Percentiles rank a stretch among this genome's conserved stretches.
Evolutionary conservation across 257 asterid genomes (phyloP).

Genomic region (Fraxinus cuspidata): DNA sequence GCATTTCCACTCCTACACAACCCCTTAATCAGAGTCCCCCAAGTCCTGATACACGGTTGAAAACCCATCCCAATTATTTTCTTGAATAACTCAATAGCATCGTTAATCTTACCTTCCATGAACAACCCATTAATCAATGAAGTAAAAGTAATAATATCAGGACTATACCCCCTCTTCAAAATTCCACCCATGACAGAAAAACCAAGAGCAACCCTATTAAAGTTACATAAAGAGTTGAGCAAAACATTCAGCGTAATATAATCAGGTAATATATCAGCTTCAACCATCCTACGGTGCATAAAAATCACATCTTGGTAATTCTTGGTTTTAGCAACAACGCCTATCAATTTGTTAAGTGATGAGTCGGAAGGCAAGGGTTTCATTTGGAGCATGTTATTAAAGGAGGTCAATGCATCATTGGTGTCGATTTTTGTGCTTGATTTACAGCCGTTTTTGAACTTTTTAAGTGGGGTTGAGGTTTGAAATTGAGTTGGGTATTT

Average conservation of each 20-base stretch:
- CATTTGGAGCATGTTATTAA: constrained; percentile 32
- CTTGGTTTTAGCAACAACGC: constrained; percentile 31
- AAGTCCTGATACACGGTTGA: constrained; percentile 22
- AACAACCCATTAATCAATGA: constrained; percentile 29
- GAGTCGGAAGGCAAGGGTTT: constrained; percentile 28
- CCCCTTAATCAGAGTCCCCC: constrained; percentile 35
- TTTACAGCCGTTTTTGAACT: constrained; percentile 26
- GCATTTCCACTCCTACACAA: constrained; percentile 38
- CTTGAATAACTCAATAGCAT: constrained; percentile 31
- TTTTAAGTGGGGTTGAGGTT: constrained; percentile 18
- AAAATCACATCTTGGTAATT: constrained; percentile 17
- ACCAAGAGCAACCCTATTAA: constrained; percentile 23
- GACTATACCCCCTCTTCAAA: too few species aligned
- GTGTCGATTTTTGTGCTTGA: constrained; percentile 16
- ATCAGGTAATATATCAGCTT: constrained; percentile 18
- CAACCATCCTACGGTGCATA: constrained; percentile 29
- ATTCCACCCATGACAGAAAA: constrained; percentile 32
- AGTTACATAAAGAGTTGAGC: constrained; percentile 29
- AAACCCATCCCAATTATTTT: constrained; percentile 26
- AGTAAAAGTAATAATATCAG: too few species aligned
- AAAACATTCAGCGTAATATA: constrained; percentile 31
- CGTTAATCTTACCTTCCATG: constrained; percentile 25
- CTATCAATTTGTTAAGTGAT: constrained; percentile 29
- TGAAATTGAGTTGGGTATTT: too few species aligned
- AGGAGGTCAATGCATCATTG: constrained; percentile 24